Evolutionary conservation across 495 filamentous ascomycete genomes (phyloP), one percentile per base, ranked within the genome.

Genomic region (Penicillium steckii): DNA sequence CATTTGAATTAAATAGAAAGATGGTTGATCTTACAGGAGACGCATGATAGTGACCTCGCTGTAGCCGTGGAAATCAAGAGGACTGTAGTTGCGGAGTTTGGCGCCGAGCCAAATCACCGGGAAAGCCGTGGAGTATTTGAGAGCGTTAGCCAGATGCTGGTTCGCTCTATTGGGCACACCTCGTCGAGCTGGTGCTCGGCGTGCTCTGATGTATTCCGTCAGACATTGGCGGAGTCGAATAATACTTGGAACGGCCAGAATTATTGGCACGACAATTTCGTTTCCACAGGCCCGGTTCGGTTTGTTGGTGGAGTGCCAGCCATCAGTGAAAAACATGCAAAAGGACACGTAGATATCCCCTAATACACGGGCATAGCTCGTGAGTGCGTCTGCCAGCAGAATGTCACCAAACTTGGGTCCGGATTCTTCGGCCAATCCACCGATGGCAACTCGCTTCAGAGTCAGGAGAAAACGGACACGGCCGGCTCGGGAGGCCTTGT

Each of bases 361-460:
- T 2, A 97, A 74, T 22, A 96, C 85, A 60, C 91, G 95, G 37
- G 94, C 86, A 67, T 97, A 98, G 56, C 88, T 93, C 8, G 94
- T 98, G 52, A 98, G 71, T 27, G 87, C 92, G 78, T 98, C 94
- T 7, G 94, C 91, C n/a, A 97, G 78, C 33, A 98, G 73, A 48
- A 97, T 86, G 64, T 98, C 94, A 35, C 89, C 91, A 60, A 98
- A 98, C 62, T 92, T 95, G 30, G 89, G 89, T 72, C 91, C 84
- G 44, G 87, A 81, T 6, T 85, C 67, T 66, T 89, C 83, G 8
- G 91, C 89, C n/a, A 96, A 68, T 1, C 90, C 89, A 25, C 90
- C 90, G 38, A 94, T 74, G 55, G 77, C 79, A 38, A 96, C 81
- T 25, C 90, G 86, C 48, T 81, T 82, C 13, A 95, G 72, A 1